Evolutionary conservation across 768 basidiomycete genomes (phyloP), one percentile per base, ranked within the genome.

Genomic region (Tylopilus sp.): DNA sequence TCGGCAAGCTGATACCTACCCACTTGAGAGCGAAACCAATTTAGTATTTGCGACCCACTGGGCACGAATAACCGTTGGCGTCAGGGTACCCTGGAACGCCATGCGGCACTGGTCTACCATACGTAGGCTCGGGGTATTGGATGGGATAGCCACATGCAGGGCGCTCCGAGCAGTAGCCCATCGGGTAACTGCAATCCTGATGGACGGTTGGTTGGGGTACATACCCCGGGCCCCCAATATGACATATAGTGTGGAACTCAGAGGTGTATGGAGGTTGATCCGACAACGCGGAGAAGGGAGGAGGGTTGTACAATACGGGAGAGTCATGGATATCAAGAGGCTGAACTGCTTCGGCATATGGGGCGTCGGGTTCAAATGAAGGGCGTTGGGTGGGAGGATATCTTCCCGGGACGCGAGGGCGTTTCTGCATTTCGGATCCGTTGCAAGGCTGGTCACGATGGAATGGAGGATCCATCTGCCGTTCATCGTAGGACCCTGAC

Each of bases 231-330:
- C 3, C 13, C 7, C 28, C 31, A 21, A 54, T 56, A 12, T 48
- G 5, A 46, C 44, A 55, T 54, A 55, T 34, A 38, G 40, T n/a
- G n/a, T 48, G 57, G 43, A 53, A 45, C 10, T 67, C 64, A 34
- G 48, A 29, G 26, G 52, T 25, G 41, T 48, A 45, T 26, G 61
- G 52, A 3, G 67, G 58, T 24, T 65, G 67, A 48, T 68, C 67
- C 53, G 67, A 56, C 11, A 34, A 50, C 22, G 43, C 55, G 13
- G 66, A 57, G 17, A 63, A 67, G 28, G 66, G 60, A 24, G 65
- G 63, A 19, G 66, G 61, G 13, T 61, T 53, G 31, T 50, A 28
- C 9, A 61, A 60, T 38, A 30, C 47, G 3, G 63, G 56, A 21
- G 66, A 68, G 55, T 65, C 63, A 54, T 56, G 38, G 24, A 50